phyloP scores from a whole-genome alignment of 352 stramenopile species.

The Phytopythium cucurbitacearum region DNA sequence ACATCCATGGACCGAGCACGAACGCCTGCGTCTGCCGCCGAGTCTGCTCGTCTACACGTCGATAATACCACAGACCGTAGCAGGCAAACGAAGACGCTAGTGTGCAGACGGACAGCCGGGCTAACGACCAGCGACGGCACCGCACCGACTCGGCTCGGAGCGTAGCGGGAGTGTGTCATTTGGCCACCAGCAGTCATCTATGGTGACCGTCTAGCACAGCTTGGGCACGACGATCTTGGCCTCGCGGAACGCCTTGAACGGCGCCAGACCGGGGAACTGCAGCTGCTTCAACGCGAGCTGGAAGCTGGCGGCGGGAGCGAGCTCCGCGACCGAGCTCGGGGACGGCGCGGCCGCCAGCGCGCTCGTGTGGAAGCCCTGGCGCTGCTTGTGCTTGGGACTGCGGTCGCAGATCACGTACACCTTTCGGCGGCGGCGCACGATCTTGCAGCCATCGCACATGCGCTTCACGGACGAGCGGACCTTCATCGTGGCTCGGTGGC shows the following conservation, averaged over 20 bases:
- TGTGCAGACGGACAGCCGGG: no score
- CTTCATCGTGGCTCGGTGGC: constrained; percentile 64
- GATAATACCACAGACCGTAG: no score
- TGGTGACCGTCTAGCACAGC: constrained; percentile 29
- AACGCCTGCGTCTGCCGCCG: no score
- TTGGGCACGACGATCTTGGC: constrained; percentile 68
- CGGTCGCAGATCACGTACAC: constrained; percentile 91
- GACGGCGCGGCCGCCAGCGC: constrained; percentile 26
- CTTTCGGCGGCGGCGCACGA: constrained; percentile 81
- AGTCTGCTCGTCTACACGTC: no score
- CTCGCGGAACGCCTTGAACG: constrained; percentile 79
- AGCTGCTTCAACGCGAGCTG: constrained; percentile 91
- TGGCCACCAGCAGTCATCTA: no score
- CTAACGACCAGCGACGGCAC: no score
- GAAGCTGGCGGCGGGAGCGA: constrained; percentile 92
- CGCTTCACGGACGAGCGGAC: constrained; percentile 88
- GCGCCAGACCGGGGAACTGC: constrained; percentile 85
- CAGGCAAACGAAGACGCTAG: no score
- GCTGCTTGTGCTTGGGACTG: constrained; percentile 92
- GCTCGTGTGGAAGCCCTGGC: constrained; percentile 88
- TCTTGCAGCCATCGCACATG: constrained; percentile 91
- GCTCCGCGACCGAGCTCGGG: constrained; percentile 11
- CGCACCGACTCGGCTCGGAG: no score
- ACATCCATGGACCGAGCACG: no score
- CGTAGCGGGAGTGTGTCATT: no score